Conservation (phyloP, 1,139 yeast species). For the Pichia sp. region DNA sequence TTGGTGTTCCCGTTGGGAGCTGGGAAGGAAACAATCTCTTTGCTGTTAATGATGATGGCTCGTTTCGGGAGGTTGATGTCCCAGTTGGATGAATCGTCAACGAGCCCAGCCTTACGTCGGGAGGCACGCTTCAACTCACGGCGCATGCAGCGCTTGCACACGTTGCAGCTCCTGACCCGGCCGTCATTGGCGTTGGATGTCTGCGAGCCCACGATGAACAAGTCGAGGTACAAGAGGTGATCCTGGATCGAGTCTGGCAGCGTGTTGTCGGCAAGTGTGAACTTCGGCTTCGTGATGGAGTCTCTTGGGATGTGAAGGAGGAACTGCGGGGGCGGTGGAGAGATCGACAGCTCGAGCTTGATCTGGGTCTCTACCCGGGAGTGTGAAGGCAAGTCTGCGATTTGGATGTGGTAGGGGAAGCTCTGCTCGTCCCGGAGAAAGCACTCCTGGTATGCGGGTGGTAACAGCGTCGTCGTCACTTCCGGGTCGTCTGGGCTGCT, state of each 20-base stretch:
- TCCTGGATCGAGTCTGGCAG: constrained; percentile 45
- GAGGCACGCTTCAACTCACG: constrained; percentile 93
- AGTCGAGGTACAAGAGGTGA: constrained; percentile 58
- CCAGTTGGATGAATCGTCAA: constrained; percentile 71
- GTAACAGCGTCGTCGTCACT: constrained; percentile 29
- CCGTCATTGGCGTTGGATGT: constrained; percentile 14
- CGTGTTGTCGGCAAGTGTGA: constrained; percentile 54
- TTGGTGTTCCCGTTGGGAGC: constrained; percentile 44
- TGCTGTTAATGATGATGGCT: constrained; percentile 86
- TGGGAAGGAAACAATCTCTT: constrained; percentile 76
- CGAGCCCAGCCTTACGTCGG: constrained; percentile 67
- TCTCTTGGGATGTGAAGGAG: constrained; percentile 79
- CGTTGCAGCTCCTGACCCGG: constrained; percentile 46
- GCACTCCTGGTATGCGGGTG: constrained; percentile 31
- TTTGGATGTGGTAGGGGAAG: constrained; percentile 55
- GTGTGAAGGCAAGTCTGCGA: constrained; percentile 65
- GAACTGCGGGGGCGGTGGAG: constrained; percentile 70
- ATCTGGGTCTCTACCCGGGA: constrained; percentile 96
- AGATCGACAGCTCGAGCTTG: constrained; percentile 60
- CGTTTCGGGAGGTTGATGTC: constrained; percentile 68
- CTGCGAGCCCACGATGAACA: constrained; percentile 54
- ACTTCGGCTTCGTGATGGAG: constrained; percentile 79
- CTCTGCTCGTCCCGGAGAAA: constrained; percentile 29
- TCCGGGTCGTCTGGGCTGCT: constrained; percentile 20
- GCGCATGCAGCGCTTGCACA: constrained; percentile 82